phyloP scores from a whole-genome alignment of 129 eudicot species.

The Artemisia argyi region DNA sequence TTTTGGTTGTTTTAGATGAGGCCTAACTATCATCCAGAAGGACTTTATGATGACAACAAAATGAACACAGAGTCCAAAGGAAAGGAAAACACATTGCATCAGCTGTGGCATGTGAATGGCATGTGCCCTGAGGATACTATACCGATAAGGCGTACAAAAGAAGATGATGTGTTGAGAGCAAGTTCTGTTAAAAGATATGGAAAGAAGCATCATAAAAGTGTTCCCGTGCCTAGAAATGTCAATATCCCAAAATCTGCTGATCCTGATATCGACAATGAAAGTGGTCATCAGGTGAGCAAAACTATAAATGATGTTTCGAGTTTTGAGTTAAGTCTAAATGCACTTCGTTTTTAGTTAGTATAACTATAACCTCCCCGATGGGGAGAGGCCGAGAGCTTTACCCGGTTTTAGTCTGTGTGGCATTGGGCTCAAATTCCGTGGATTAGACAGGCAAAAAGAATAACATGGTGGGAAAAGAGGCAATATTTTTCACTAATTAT shows the following conservation, averaged over 20 bases:
- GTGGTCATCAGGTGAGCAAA: constrained; percentile 90
- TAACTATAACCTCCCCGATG: too few species aligned
- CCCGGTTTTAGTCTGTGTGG: too few species aligned
- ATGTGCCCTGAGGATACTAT: constrained; percentile 72
- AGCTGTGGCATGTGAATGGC: constrained; percentile 89
- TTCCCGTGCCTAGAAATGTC: constrained; percentile 58
- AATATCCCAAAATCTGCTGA: constrained; percentile 55
- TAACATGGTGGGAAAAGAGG: neutral
- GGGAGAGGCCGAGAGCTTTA: too few species aligned
- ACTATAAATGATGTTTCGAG: neutral
- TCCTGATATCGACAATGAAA: constrained; percentile 85
- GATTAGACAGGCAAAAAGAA: too few species aligned
- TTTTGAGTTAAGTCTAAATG: neutral
- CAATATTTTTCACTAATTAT: neutral
- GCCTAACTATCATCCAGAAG: constrained; percentile 87
- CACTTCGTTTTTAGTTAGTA: too few species aligned
- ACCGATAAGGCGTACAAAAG: constrained; percentile 87
- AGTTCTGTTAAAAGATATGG: constrained; percentile 91
- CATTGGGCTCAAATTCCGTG: neutral
- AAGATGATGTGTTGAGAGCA: constrained; percentile 89
- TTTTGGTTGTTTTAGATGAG: constrained; percentile 48
- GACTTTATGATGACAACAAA: constrained; percentile 71
- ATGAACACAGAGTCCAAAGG: constrained; percentile 43
- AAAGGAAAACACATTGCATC: constrained; percentile 47
- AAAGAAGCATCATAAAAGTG: constrained; percentile 65